Evolutionary conservation across 805 yeast species (phyloP), one percentile per base, ranked within the genome.

Genomic region (Candida ipomoeae): DNA sequence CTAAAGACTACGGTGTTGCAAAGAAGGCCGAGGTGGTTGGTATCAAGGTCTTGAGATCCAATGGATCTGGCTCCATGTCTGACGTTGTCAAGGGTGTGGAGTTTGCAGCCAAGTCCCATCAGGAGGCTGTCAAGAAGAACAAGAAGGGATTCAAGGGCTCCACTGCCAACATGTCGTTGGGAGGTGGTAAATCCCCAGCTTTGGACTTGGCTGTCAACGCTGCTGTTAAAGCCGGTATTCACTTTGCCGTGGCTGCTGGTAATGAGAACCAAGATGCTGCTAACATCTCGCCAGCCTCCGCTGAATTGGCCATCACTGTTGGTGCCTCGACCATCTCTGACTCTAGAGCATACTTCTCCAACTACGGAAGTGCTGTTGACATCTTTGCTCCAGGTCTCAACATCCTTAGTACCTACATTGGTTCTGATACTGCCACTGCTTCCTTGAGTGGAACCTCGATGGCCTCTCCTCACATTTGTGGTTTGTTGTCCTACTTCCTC

Each of bases 391-490:
- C 83, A 8, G 83, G 83, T 55, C 76, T 78, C 60, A 78, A 79
- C 66, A 73, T 80, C 55, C 69, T 73, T 61, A 77, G 82, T 44
- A 79, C 83, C 36, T 87, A 86, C 67, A 87, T 84, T 66, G 94
- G 95, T 40, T 83, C 89, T 3, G 76, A 79, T 47, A 70, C 81
- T 48, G 87, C 90, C 40, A 85, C 92, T 58, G 90, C 94, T 41
- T 81, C 88, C 37, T 76, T 87, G 66, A 87, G 96, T 36, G 99
- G 99, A 71, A 92, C 97, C 10, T 92, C 98, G 14, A 92, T 92
- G 99, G 97, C 98, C 20, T 87, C 97, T 36, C 98, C 99, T 42
- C 97, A 90, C 65, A 91, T 91, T 59, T 85, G 90, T 53, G 99
- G 99, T 60, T 78, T 92, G 67, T 82, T 90, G 63, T 81, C 96